Base-by-base conservation (phyloP, 345 rosid species). In the Tarenaya hassleriana region DNA sequence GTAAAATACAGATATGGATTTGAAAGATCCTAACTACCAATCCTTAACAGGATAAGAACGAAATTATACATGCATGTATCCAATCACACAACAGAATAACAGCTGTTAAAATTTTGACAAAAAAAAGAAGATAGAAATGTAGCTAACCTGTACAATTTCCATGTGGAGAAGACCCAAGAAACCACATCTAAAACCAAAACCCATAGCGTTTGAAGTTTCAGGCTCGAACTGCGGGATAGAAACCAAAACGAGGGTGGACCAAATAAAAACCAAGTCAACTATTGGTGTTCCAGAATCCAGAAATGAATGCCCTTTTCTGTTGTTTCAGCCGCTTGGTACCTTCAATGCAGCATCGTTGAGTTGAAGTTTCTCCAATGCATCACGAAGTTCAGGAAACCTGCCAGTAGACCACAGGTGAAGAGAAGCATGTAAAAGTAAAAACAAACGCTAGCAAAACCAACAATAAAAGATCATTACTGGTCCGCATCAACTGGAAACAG, bases 111-210 rank as follows among this genome's bases (percentile, higher is more conserved):
- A 19, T 41, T 15, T 9, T 35, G 16, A 15, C 8, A 10, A 10
- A 41, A 56, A 57, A 20, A 61, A 46, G 18, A 53, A 14, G 24
- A 40, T 35, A 17, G 5, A 64, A 61, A 58, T 34, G 50, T 16
- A 47, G 53, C 69, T 73, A 54, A 78, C 98, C 96, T 92, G 98
- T 63, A 92, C 96, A 67, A 92, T 92, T 83, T 92, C 98, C 98
- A 92, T 84, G 75, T 91, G 98, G 42, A 91, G 98, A 71, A 91
- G 96, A 68, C 98, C 98, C 81, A 91, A 65, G 75, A 87, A 91
- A 47, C 98, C 98, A 47, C 98, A 91, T 66, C 98, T 81, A 75
- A 87, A 91, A 61, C 96, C 98, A 75, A 87, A 91, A 58, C 98
- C 98, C 98, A 91, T 91, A 59, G 98, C 98, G 70, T 75, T 91